These are phyloP conservation scores for Pseudisothecium myosuroides DNA, from an alignment of 225 moss, liverwort and hornwort species.

Conservation along the genomic window DNA sequence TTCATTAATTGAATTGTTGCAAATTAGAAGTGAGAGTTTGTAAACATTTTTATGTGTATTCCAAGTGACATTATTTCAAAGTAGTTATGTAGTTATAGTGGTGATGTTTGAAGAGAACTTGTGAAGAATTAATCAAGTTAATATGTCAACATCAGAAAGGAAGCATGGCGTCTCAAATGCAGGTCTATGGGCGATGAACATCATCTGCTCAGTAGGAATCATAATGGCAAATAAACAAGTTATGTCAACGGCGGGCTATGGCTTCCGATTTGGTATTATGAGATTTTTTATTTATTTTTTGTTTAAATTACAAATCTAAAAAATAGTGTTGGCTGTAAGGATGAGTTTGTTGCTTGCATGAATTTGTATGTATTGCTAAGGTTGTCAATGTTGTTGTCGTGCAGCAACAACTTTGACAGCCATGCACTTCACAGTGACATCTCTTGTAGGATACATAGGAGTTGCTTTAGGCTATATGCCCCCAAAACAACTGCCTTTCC, in stretches of 20 bases:
- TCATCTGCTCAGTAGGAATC: constrained; percentile 49
- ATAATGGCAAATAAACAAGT: constrained; percentile 81
- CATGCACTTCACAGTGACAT: constrained; percentile 58
- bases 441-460: constrained; percentile 43
- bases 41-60: not conserved
- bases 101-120: not conserved
- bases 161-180: constrained; percentile 26
- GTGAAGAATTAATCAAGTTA: not conserved
- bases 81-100: not conserved
- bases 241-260: constrained; percentile 23
- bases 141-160: not conserved
- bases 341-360: not conserved
- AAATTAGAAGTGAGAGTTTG: not conserved
- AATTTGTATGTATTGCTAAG: not conserved
- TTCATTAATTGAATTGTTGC: not conserved
- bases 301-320: not conserved
- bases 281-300: too few relatives aligned
- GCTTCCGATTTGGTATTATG: constrained; percentile 43
- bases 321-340: too few relatives aligned
- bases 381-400: not conserved
- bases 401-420: constrained; percentile 68
- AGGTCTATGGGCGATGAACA: constrained; percentile 53
- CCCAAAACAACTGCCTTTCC: constrained; percentile 34
- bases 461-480: constrained; percentile 45
- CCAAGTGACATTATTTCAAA: not conserved